Evolutionary conservation across 768 basidiomycete genomes (phyloP), one percentile per base, ranked within the genome.

Genomic region (Naematelia encephala): DNA sequence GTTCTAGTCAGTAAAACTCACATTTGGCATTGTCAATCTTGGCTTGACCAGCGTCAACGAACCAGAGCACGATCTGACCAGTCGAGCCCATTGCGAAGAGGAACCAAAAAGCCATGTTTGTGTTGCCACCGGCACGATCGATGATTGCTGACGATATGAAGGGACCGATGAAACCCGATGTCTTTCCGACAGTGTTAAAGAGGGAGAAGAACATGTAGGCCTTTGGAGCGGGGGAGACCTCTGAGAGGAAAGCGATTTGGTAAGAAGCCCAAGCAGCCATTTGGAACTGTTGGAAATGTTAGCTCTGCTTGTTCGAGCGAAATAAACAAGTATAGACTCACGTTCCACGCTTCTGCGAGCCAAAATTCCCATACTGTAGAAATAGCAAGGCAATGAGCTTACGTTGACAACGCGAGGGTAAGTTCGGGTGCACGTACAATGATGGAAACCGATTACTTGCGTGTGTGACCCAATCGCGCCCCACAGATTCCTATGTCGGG

Each of bases 1-100:
- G 8, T 22, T 4, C 48, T 14, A 10, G 27, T 10, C 19, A 44
- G 4, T 19, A 19, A 39, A 16, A 62, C 61, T 54, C 27, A 62
- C 61, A 62, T 14, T n/a, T 51, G 10, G 61, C 61, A 27, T 45
- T 44, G 30, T 62, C 61, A 43, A 62, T 62, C 61, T 62, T 62
- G 2, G 61, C 56, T 28, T 62, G 44, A 46, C 48, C 57, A 3
- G 61, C 46, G 25, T 59, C 57, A 10, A 62, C 52, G 19, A 62
- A 57, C 16, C 16, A 62, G 4, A 62, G 46, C 16, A 62, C 14
- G 48, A 48, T 5, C n/a, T 13, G 2, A n/a, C 29, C 56, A 12
- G 54, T 16, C 3, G 48, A 16, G 3, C 61, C 61, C 51, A 62
- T 47, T 21, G 21, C 51, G 11, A 62, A 22, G 21, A 62, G 39